Evolutionary conservation across 2,329 filamentous ascomycete species (phyloP).

Genomic region (Fusarium multiceps): DNA sequence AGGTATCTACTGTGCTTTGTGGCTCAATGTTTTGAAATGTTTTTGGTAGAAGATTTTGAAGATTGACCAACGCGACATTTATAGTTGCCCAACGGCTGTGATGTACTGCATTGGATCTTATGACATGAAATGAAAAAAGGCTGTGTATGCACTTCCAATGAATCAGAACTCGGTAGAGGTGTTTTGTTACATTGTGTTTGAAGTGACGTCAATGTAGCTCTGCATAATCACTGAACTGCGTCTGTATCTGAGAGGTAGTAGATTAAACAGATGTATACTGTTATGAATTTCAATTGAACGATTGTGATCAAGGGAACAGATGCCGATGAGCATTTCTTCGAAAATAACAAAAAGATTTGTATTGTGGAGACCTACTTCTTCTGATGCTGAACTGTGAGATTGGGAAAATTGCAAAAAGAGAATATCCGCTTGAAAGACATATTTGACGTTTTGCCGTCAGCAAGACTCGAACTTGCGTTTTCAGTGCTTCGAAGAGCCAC

Average conservation of each 20-base stretch:
- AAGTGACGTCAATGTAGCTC: neutral
- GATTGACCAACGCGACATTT: neutral
- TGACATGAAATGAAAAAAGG: neutral
- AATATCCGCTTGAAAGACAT: neutral
- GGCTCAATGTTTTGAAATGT: neutral
- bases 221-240: neutral
- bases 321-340: too few species aligned
- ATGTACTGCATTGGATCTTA: neutral
- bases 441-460: conserved; percentile 14
- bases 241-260: neutral
- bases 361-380: too few species aligned
- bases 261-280: neutral
- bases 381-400: too few species aligned
- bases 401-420: neutral
- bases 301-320: too few species aligned
- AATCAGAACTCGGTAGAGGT: neutral
- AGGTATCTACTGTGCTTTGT: neutral
- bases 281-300: too few species aligned
- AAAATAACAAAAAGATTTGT: too few species aligned
- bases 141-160: neutral
- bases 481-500: conserved; percentile 25
- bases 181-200: neutral
- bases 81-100: neutral
- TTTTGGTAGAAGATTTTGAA: neutral
- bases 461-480: conserved; percentile 33